Conservation (phyloP, 805 yeast species). For the Ogataea philodendri region DNA sequence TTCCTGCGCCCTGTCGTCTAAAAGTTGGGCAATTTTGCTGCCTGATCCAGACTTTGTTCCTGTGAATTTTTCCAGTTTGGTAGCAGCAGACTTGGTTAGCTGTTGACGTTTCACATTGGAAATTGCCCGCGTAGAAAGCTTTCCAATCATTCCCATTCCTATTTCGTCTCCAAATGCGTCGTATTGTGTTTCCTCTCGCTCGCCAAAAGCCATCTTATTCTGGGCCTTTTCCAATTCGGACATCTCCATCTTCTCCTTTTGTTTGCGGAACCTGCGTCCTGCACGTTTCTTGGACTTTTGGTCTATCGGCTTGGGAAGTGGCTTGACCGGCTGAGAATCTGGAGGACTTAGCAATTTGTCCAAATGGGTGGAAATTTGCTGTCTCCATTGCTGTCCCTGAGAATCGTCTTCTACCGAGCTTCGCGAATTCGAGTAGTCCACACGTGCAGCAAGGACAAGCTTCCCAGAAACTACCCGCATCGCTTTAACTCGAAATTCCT, state of each 20-base stretch:
- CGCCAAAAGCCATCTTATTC: constrained; percentile 81
- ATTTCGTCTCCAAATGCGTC: constrained; percentile 77
- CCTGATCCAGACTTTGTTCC: constrained; percentile 22
- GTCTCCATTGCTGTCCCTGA: constrained; percentile 56
- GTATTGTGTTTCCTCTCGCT: constrained; percentile 57
- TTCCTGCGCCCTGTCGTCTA: constrained; percentile 11
- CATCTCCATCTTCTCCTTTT: constrained; percentile 75
- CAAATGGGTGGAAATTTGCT: constrained; percentile 60
- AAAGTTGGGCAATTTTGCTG: constrained; percentile 14
- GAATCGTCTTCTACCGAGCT: constrained; percentile 28
- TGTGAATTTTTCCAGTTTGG: constrained; percentile 18
- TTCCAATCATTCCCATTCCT: constrained; percentile 73
- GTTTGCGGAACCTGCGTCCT: constrained; percentile 75
- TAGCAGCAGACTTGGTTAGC: constrained; percentile 15
- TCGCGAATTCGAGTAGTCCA: constrained; percentile 53
- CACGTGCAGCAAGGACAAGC: constrained; percentile 74
- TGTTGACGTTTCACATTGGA: constrained; percentile 14
- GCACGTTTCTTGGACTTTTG: constrained; percentile 79
- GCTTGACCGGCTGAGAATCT: constrained; percentile 61
- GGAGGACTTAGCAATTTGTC: constrained; percentile 81
- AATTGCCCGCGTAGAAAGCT: constrained; percentile 23
- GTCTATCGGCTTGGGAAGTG: constrained; percentile 72
- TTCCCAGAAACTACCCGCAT: constrained; percentile 79
- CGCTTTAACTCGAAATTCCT: constrained; percentile 62
- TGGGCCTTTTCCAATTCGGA: constrained; percentile 82